Evolutionary conservation across 768 basidiomycete species (phyloP), one percentile per base, ranked within the genome.

Genomic region (Suillus occidentalis): DNA sequence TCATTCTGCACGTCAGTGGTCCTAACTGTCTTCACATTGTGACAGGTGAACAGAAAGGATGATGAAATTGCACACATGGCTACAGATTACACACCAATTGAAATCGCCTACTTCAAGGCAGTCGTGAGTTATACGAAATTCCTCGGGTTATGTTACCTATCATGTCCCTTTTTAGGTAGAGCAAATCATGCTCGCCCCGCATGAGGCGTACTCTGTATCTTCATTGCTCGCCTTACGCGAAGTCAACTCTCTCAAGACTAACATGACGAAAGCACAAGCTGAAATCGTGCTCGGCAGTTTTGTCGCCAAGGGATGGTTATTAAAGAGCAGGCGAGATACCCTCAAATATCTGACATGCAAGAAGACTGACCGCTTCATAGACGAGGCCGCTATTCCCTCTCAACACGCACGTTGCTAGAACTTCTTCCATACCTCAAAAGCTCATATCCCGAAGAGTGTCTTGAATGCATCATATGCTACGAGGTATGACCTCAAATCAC

Each of bases 21-120:
- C 16, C 25, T 20, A 28, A 20, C 28, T 42, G 25, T 31, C 25
- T 25, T 59, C 58, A 59, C 40, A 31, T 12, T 16, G 10, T 43
- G 56, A 4, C 62, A 95, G 94, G 87, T 93, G 53, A 97, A 96
- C 72, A 79, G 83, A 10, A 91, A 88, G 66, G 88, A 87, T 20
- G 94, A 96, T 70, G 88, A 89, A 61, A 82, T 95, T 40, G 90
- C 94, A 0, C 93, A 94, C 72, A 77, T 92, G 73, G 94, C 94
- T 4, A 94, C 92, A 0, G 91, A 92, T 47, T 97, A 95, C 71
- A 84, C 84, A 2, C 80, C 92, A 0, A 78, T 80, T 39, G 94
- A 97, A 75, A 94, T 95, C 60, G 81, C 87, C 0, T 95, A 87
- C 78, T 95, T 95, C 82, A 94, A 89, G 78, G 87, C 87, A 5